Conservation (phyloP, 768 basidiomycete genomes). For the Harrya chromipes region DNA sequence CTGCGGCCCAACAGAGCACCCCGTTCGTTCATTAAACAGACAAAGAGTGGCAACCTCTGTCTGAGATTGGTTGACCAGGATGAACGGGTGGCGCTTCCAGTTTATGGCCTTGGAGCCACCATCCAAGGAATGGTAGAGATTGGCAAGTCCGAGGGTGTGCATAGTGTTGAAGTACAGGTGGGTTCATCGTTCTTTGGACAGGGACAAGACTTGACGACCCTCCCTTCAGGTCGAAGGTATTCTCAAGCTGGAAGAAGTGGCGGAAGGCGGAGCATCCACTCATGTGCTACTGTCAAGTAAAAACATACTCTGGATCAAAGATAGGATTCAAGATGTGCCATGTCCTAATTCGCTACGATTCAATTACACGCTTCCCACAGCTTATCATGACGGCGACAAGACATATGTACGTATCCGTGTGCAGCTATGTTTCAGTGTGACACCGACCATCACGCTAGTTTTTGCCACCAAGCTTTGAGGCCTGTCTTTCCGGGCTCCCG, state of each 20-base stretch:
- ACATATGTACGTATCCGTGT: slow-evolving; percentile 49
- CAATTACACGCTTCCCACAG: slow-evolving; percentile 52
- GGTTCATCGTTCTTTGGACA: slow-evolving; percentile 7
- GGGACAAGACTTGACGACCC: not conserved
- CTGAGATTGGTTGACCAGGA: slow-evolving; percentile 55
- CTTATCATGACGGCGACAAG: slow-evolving; percentile 52
- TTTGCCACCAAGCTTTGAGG: slow-evolving; percentile 67
- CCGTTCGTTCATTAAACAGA: slow-evolving; percentile 56
- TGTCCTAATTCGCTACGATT: slow-evolving; percentile 59
- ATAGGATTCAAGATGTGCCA: slow-evolving; percentile 31
- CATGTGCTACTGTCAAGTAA: slow-evolving; percentile 51
- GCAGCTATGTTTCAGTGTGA: not conserved
- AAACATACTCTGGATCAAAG: slow-evolving; percentile 56
- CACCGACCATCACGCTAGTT: slow-evolving; percentile 37
- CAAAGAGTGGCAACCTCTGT: slow-evolving; percentile 49
- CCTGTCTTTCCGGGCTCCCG: slow-evolving; percentile 66
- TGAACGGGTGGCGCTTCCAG: slow-evolving; percentile 47
- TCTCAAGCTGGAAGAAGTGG: slow-evolving; percentile 58
- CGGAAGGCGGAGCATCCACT: slow-evolving; percentile 58
- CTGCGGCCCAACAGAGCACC: slow-evolving; percentile 36
- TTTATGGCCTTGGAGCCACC: slow-evolving; percentile 49
- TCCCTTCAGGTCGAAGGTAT: slow-evolving; percentile 55
- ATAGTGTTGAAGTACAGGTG: slow-evolving; percentile 64
- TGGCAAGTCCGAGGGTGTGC: slow-evolving; percentile 51
- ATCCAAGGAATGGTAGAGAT: slow-evolving; percentile 59